Evolutionary conservation across 768 basidiomycete genomes (phyloP), one percentile per base, ranked within the genome.

Genomic region (Tubosaeta brunneosetosa): DNA sequence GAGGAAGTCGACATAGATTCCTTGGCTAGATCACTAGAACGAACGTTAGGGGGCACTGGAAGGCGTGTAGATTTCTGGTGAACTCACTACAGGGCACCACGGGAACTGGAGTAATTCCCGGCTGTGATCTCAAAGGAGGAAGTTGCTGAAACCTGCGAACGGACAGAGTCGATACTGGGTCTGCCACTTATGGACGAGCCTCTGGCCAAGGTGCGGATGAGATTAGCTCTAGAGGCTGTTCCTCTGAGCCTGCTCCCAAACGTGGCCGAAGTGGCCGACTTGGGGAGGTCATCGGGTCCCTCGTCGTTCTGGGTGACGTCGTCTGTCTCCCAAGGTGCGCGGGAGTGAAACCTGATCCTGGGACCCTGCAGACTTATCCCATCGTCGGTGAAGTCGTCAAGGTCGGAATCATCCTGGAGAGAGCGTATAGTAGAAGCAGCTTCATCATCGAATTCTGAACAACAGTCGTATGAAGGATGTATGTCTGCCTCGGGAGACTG

Each of bases 321-420:
- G 45, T 82, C 85, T 34, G 77, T 69, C 69, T 91, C 88, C 89
- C 89, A 92, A 37, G 89, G 89, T 16, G 89, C 85, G 25, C 79
- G 84, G 55, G 86, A 87, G 67, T 89, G 86, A 63, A 89, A 82
- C 47, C 84, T 82, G 78, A 91, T 87, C 68, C 82, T 89, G 29
- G 89, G 89, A n/a, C 90, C 90, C 32, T 86, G 80, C 44, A 84
- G 71, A 61, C 86, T 89, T 68, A 90, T 80, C 49, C 84, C 60
- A 9, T 75, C 74, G 34, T 78, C 73, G 47, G 78, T 75, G 42
- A 73, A 73, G 38, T 73, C 73, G 44, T 71, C 70, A 2, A 52
- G 25, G 22, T 64, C 65, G 17, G 65, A 66, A 22, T 74, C 71
- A 44, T 77, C 71, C 44, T 67, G 71, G 33, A 67, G 36, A 34